Conservation (phyloP, 73 alveolate genomes). For the Paramecium tetraurelia region DNA sequence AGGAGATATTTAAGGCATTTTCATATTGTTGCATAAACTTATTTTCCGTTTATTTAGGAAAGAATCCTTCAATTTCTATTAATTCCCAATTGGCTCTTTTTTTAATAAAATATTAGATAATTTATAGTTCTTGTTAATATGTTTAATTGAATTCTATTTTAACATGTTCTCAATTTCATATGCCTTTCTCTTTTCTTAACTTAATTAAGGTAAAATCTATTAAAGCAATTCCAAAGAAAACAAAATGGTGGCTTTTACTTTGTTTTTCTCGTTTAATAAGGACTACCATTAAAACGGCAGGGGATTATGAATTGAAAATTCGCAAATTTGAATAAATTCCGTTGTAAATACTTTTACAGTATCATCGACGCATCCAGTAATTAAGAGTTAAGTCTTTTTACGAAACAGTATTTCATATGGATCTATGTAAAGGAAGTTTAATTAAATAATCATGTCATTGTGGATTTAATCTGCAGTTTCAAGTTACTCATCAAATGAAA, state of each 20-base stretch:
- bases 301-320: conserved; percentile 6
- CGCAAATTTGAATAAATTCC: background rate
- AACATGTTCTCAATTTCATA: background rate
- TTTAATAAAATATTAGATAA: background rate
- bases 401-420: conserved; percentile 22
- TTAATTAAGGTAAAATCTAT: background rate
- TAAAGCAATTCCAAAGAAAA: background rate
- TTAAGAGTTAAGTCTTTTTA: background rate
- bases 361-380: background rate
- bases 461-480: background rate
- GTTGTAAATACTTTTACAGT: background rate
- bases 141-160: background rate
- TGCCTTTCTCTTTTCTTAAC: background rate
- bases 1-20: background rate
- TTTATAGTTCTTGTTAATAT: background rate
- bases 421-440: background rate
- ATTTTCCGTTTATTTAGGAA: background rate
- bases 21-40: background rate
- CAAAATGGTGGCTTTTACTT: background rate
- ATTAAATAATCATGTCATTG: background rate
- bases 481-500: background rate
- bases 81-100: background rate
- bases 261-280: background rate
- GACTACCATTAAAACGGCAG: background rate
- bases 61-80: background rate